A percentile compares a stretch with the other conserved stretches of the same genome.
Evolutionary conservation across 176 grass and related monocot genomes (phyloP).

Genomic region (Puccinellia tenuiflora): DNA sequence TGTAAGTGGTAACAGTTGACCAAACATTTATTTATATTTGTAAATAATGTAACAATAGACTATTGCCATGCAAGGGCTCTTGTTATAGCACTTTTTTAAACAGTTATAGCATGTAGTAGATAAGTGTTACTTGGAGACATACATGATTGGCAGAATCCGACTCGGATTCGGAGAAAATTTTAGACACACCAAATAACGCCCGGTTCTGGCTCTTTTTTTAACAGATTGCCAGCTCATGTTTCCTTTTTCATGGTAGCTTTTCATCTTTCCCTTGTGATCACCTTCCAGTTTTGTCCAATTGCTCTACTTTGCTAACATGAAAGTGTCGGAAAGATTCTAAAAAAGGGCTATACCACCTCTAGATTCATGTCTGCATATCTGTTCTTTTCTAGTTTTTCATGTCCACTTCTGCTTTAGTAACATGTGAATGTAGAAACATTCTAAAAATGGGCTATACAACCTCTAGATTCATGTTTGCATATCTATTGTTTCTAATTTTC

Average conservation of each 20-base stretch:
- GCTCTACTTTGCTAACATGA: not conserved
- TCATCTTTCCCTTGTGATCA: not conserved
- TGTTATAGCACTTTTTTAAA: no score
- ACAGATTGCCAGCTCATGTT: constrained; percentile 3
- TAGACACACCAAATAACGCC: not conserved
- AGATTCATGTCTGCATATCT: not conserved
- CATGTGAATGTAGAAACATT: not conserved
- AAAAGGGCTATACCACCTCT: not conserved
- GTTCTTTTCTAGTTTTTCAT: not conserved
- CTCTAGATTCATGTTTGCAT: not conserved
- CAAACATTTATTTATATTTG: not conserved
- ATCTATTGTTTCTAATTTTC: not conserved
- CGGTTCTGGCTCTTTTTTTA: not conserved
- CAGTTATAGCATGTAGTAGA: no score
- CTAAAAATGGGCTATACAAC: not conserved
- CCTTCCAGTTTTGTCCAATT: not conserved
- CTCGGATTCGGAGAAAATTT: not conserved
- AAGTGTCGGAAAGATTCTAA: not conserved
- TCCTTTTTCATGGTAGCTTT: not conserved
- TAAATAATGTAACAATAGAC: not conserved
- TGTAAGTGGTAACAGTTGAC: not conserved
- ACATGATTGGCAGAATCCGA: not conserved
- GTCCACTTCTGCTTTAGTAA: not conserved
- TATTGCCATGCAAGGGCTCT: not conserved
- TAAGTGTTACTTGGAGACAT: not conserved